phyloP scores from a whole-genome alignment of 495 filamentous ascomycete species.

The Jackrogersella multiformis region DNA sequence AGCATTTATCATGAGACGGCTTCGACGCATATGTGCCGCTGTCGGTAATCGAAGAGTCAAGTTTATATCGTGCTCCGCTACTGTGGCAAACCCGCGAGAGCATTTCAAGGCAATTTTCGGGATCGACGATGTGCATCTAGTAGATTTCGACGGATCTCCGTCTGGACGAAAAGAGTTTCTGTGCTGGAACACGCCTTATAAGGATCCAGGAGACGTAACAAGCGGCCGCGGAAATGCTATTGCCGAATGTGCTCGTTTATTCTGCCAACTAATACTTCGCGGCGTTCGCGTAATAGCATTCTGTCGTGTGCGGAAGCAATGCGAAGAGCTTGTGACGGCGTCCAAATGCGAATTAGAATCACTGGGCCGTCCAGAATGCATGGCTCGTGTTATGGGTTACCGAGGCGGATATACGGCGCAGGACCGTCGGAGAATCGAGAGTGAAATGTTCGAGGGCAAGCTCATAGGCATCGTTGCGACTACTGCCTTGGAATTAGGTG shows the following conservation, averaged over 20 bases:
- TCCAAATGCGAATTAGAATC: constrained; percentile 78
- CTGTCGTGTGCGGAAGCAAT: constrained; percentile 84
- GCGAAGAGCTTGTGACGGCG: constrained; percentile 83
- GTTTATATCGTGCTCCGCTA: constrained; percentile 97
- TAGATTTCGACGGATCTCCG: constrained; percentile 93
- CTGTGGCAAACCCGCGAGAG: constrained; percentile 90
- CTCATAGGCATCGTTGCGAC: constrained; percentile 94
- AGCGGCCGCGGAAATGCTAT: constrained; percentile 86
- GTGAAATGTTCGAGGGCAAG: constrained; percentile 96
- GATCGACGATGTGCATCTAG: constrained; percentile 76
- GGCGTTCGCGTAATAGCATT: constrained; percentile 96
- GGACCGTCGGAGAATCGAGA: constrained; percentile 89
- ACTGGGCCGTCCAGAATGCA: constrained; percentile 77
- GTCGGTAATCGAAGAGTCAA: constrained; percentile 88
- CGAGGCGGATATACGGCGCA: constrained; percentile 95
- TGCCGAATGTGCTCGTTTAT: constrained; percentile 84
- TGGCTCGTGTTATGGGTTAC: constrained; percentile 90
- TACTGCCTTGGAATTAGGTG: constrained; percentile 89
- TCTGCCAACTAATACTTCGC: constrained; percentile 87
- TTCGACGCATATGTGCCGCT: constrained; percentile 89
- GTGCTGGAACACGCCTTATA: constrained; percentile 98
- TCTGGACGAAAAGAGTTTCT: constrained; percentile 94
- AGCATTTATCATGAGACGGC: constrained; percentile 90
- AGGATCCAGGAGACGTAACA: constrained; percentile 85
- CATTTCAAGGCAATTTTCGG: constrained; percentile 96